Evolutionary conservation across 2,329 filamentous ascomycete species (phyloP).

Genomic region (Fonsecaea pedrosoi): DNA sequence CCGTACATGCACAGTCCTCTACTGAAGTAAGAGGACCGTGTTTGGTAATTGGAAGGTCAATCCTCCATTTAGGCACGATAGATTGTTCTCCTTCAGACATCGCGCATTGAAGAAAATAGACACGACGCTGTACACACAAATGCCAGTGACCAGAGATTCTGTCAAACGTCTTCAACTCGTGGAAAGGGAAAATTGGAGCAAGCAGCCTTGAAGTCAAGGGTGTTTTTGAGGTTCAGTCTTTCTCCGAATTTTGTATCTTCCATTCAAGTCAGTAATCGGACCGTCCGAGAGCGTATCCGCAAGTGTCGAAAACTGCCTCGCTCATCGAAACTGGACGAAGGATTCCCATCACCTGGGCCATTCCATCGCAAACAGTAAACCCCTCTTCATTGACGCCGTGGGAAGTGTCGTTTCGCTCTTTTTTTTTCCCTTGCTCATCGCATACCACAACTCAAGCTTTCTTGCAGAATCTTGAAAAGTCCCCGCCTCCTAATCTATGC

Average conservation of each 20-base stretch:
- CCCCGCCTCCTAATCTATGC: conserved; percentile 60
- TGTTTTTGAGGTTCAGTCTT: neutral
- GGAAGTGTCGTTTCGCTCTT: neutral
- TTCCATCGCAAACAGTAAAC: neutral
- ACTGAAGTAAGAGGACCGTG: conserved; percentile 50
- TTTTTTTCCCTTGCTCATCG: neutral
- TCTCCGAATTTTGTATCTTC: neutral
- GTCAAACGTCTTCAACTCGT: neutral
- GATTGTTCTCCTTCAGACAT: conserved; percentile 70
- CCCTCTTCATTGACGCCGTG: neutral
- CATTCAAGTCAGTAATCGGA: neutral
- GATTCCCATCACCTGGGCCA: neutral
- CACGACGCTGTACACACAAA: conserved; percentile 75
- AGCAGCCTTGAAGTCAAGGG: conserved; percentile 1
- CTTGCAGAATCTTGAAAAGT: neutral
- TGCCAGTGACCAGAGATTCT: conserved; percentile 53
- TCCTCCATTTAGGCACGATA: conserved; percentile 67
- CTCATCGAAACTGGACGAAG: neutral
- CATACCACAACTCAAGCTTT: neutral
- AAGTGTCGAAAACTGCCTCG: neutral
- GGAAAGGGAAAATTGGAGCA: conserved; percentile 4
- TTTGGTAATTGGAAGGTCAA: conserved; percentile 58
- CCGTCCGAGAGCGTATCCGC: conserved; percentile 2
- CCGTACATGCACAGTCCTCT: conserved; percentile 57
- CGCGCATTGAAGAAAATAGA: conserved; percentile 61